Conservation (phyloP, 129 eudicot species). For the Ambrosia artemisiifolia region DNA sequence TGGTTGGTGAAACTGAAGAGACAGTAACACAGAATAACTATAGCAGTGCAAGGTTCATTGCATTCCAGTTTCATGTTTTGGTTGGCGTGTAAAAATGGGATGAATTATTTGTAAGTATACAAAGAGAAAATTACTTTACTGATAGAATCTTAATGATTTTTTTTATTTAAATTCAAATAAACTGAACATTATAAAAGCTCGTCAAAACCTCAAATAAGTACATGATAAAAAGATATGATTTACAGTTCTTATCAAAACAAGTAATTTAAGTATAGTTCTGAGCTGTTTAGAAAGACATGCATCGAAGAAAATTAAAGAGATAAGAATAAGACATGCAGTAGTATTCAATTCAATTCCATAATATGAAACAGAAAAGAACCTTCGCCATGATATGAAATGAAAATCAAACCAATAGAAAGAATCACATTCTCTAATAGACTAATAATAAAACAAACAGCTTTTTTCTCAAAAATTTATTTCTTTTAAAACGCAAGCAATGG, state of each 20-base stretch:
- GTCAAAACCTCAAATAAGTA: neutral
- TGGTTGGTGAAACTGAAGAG: neutral
- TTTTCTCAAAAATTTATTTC: neutral
- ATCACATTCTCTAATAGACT: neutral
- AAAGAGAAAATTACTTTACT: neutral
- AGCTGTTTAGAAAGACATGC: neutral
- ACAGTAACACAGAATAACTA: neutral
- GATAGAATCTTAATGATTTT: neutral
- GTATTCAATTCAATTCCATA: neutral
- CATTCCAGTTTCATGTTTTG: neutral
- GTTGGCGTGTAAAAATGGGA: neutral
- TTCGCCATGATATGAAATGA: neutral
- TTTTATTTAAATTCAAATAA: neutral
- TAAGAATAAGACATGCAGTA: neutral
- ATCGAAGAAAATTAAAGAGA: neutral
- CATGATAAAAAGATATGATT: neutral
- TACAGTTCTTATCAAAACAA: neutral
- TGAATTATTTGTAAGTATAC: neutral
- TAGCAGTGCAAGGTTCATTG: neutral
- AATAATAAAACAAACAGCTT: neutral
- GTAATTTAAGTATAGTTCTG: neutral
- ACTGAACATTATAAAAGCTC: neutral
- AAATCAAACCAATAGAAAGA: neutral
- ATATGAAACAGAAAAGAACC: neutral
- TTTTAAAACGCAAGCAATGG: neutral